These are phyloP conservation scores for Theileria parva DNA, from an alignment of 169 alveolate genomes.

Conservation along the genomic window DNA sequence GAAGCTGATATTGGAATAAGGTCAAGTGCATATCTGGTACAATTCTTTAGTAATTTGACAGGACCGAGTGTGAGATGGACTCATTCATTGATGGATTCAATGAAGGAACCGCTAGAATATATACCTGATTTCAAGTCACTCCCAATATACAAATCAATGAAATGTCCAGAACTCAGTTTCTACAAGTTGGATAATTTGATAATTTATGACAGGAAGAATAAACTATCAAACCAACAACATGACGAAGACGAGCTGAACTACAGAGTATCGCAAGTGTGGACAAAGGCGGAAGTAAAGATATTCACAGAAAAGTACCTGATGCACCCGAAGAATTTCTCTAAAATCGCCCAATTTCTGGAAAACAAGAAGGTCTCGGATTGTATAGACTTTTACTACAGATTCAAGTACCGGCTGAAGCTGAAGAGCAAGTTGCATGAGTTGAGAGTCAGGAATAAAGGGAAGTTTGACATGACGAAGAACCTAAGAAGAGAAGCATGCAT, in stretches of 20 bases:
- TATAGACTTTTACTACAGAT: constrained; percentile 74
- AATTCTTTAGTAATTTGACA: constrained; percentile 71
- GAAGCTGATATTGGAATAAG: constrained; percentile 10
- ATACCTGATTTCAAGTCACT: constrained; percentile 56
- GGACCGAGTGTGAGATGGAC: constrained; percentile 80
- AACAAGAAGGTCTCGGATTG: constrained; percentile 83
- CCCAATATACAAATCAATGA: constrained; percentile 58
- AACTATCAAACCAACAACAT: constrained; percentile 34
- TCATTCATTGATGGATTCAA: constrained; percentile 60
- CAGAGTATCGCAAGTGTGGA: constrained; percentile 78
- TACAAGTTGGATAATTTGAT: constrained; percentile 39
- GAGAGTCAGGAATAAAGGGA: constrained; percentile 25
- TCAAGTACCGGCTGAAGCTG: constrained; percentile 63
- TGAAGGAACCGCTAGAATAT: constrained; percentile 49
- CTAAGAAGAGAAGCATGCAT: constrained; percentile 56
- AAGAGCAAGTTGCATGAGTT: constrained; percentile 57
- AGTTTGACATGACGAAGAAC: constrained; percentile 51
- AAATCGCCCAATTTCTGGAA: constrained; percentile 83
- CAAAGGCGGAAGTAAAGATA: constrained; percentile 74
- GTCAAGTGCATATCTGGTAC: constrained; percentile 70
- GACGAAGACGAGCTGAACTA: constrained; percentile 47
- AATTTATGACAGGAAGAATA: constrained; percentile 49
- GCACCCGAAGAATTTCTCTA: constrained; percentile 86
- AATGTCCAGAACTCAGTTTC: constrained; percentile 50
- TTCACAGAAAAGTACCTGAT: constrained; percentile 82